A percentile compares a stretch with the other conserved stretches of the same genome.
Evolutionary conservation across 1,139 yeast species (phyloP).

Genomic region (Magnusiomyces ingens): DNA sequence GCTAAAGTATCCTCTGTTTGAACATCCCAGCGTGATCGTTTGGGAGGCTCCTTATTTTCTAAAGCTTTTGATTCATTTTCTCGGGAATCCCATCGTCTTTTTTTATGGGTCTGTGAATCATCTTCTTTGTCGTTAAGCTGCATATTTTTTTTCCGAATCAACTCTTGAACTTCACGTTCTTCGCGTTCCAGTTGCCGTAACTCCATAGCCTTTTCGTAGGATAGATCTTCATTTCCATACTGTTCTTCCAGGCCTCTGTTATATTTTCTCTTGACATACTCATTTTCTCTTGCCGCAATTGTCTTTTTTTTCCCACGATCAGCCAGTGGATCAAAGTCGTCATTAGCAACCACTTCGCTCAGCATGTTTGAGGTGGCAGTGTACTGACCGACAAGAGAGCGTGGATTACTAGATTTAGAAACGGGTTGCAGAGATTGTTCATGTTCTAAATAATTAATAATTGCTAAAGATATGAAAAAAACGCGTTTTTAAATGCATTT

Average conservation of each 20-base stretch:
- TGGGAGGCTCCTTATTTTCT: constrained; percentile 23
- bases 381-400: constrained; percentile 28
- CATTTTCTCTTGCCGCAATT: constrained; percentile 35
- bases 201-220: constrained; percentile 28
- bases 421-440: too few species aligned
- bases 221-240: constrained; percentile 19
- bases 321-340: constrained; percentile 35
- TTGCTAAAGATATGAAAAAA: too few species aligned
- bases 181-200: constrained; percentile 31
- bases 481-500: too few species aligned
- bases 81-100: constrained; percentile 17
- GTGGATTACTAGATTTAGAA: too few species aligned
- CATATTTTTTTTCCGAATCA: constrained; percentile 21
- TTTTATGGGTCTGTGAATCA: constrained; percentile 15
- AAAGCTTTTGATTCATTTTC: constrained; percentile 15
- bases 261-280: constrained; percentile 40
- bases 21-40: constrained; percentile 23
- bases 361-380: constrained; percentile 29
- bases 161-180: constrained; percentile 27
- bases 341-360: constrained; percentile 33
- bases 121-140: constrained; percentile 14
- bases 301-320: constrained; percentile 31
- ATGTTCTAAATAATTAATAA: too few species aligned
- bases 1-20: constrained; percentile 8
- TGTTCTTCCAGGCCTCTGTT: constrained; percentile 29